Evolutionary conservation across 345 rosid species (phyloP).

Genomic region (Citrus mangshanensis): DNA sequence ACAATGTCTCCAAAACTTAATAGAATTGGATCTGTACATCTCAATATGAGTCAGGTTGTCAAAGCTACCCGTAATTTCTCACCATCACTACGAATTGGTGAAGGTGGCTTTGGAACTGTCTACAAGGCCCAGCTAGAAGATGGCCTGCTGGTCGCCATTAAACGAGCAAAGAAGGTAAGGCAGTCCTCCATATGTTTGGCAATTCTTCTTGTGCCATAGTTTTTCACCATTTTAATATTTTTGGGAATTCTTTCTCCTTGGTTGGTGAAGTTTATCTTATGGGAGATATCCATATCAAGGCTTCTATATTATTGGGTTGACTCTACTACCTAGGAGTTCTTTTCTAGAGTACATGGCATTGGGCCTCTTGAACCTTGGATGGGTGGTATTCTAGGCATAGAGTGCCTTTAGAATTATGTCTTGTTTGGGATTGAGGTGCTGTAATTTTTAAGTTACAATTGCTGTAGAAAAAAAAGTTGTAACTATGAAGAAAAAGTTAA

Average conservation of each 20-base stretch:
- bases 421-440: too few species aligned
- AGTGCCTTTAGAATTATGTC: neutral
- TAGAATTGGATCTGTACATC: constrained; percentile 66
- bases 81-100: constrained; percentile 59
- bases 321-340: neutral
- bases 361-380: neutral
- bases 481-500: too few species aligned
- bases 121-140: constrained; percentile 71
- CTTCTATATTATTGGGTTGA: neutral
- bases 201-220: neutral
- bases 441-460: too few species aligned
- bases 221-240: neutral
- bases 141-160: constrained; percentile 80
- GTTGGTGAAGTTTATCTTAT: neutral
- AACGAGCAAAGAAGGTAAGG: constrained; percentile 91
- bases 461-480: too few species aligned
- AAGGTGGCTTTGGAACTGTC: constrained; percentile 92
- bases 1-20: constrained; percentile 67
- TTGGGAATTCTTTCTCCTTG: neutral
- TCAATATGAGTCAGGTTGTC: constrained; percentile 47
- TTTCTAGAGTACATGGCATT: neutral
- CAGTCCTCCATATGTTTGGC: neutral
- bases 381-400: neutral
- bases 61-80: constrained; percentile 81
- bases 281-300: neutral